Evolutionary conservation across 768 basidiomycete species (phyloP).

Genomic region (Lyophyllum semitale): DNA sequence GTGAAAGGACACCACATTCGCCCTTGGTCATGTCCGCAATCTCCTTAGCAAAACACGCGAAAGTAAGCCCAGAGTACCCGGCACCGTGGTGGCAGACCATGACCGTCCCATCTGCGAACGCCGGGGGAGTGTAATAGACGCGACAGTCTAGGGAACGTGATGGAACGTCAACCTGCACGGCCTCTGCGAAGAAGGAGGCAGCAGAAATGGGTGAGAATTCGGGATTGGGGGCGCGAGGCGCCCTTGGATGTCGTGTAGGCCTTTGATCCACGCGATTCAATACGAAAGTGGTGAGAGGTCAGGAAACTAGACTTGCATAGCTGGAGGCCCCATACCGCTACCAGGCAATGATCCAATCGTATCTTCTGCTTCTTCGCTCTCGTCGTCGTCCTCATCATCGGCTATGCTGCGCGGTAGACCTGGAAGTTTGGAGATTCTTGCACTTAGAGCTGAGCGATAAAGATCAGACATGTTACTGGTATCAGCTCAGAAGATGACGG

Average conservation of each 20-base stretch:
- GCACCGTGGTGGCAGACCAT: slow-evolving; percentile 96
- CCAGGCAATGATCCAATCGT: slow-evolving; percentile 62
- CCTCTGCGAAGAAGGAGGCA: slow-evolving; percentile 73
- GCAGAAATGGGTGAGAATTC: slow-evolving; percentile 81
- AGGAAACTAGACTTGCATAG: slow-evolving; percentile 50
- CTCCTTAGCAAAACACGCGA: slow-evolving; percentile 89
- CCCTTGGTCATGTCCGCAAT: slow-evolving; percentile 59
- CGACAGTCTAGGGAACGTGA: slow-evolving; percentile 65
- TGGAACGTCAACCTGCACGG: slow-evolving; percentile 73
- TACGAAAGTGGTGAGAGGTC: slow-evolving; percentile 9
- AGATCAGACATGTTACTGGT: slow-evolving; percentile 61
- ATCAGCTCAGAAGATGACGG: neutral
- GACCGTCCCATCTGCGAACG: slow-evolving; percentile 55
- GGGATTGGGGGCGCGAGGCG: slow-evolving; percentile 50
- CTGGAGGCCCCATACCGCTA: slow-evolving; percentile 60
- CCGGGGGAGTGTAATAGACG: slow-evolving; percentile 82
- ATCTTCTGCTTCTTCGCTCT: slow-evolving; percentile 58
- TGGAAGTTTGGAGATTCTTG: slow-evolving; percentile 77
- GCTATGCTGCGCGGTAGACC: slow-evolving; percentile 35
- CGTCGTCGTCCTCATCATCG: slow-evolving; percentile 44
- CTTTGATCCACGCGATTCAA: slow-evolving; percentile 28
- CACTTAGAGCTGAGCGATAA: slow-evolving; percentile 75
- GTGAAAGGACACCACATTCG: slow-evolving; percentile 77
- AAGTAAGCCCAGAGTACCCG: slow-evolving; percentile 87
- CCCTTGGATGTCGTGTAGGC: slow-evolving; percentile 30